Base-by-base conservation (phyloP, 2,329 filamentous ascomycete species). In the Tolypocladium cylindrosporum region DNA sequence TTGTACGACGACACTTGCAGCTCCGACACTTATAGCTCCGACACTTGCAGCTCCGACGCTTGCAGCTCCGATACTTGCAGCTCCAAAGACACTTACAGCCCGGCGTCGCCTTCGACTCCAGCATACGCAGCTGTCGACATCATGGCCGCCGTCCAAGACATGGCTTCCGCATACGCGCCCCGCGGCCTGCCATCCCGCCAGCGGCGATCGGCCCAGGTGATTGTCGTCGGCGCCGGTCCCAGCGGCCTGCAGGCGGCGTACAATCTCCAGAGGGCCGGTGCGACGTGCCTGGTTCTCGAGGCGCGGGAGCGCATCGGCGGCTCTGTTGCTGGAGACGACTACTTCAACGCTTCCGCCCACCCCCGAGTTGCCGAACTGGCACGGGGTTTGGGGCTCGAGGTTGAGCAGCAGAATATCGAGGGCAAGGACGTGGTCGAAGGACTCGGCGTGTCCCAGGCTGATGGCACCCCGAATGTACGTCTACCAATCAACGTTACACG, bases 251-350 rank as follows among this genome's bases (percentile, higher is more conserved):
- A 66, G 31, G 61, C 66, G 13, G 64, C 66, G 13, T 54, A 57
- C 56, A 56, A 62, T 9, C 55, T 66, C 3, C 65, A 67, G 48
- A 57, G 62, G 45, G 57, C 62, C 31, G 66, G 66, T 2, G 21
- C 63, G 13, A 63, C 61, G 14, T 67, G 64, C 57, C 55, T 67
- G 7, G 61, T 68, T 16, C 59, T 68, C 31, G 62, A 65, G n/a
- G 57, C 57, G 19, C 19, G 59, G 3, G 40, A 55, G 31, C 8
- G 39, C 19, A 39, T 56, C 19, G 55, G 55, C 3, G 2, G 36
- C 27, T 16, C 11, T 45, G 27, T 21, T 27, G 11, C 36, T 7
- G 48, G n/a, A 9, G 55, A 45, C 39, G 40, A n/a, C 14, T 27
- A n/a, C 24, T 45, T 57, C 58, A 34, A 48, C 34, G 45, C 19